Evolutionary conservation across 441 rosid genomes (phyloP).

Genomic region (Adansonia rubrostipa): DNA sequence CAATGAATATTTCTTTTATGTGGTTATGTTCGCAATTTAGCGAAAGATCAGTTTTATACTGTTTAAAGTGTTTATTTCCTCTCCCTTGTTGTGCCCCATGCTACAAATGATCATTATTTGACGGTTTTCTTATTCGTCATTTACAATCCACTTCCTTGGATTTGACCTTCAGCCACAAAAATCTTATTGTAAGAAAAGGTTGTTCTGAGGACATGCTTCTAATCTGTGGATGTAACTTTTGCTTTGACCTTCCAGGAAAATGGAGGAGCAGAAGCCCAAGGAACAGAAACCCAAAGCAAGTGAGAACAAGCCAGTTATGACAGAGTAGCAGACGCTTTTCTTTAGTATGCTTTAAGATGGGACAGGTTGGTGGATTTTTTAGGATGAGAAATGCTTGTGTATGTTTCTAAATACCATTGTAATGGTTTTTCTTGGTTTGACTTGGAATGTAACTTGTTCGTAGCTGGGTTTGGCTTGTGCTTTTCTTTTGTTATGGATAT

Average conservation of each 20-base stretch:
- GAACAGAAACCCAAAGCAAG: slow-evolving; percentile 87
- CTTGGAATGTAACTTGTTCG: too few relatives aligned
- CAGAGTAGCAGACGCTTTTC: slow-evolving; percentile 46
- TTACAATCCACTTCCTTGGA: too few relatives aligned
- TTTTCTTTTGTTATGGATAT: too few relatives aligned
- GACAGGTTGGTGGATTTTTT: too few relatives aligned
- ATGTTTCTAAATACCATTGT: too few relatives aligned
- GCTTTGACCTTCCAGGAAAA: slow-evolving; percentile 16
- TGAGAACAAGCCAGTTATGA: slow-evolving; percentile 97
- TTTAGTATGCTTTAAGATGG: too few relatives aligned
- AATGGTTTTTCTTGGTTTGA: too few relatives aligned
- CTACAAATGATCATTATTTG: too few relatives aligned
- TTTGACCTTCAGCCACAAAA: too few relatives aligned
- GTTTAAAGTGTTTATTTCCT: neutral
- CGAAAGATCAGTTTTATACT: neutral
- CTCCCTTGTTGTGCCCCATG: neutral
- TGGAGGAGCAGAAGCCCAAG: slow-evolving; percentile 89
- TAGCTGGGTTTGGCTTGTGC: too few relatives aligned
- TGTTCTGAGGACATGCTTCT: neutral
- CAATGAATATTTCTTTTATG: neutral
- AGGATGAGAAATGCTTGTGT: too few relatives aligned
- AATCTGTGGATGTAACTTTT: neutral
- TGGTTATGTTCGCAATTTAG: neutral
- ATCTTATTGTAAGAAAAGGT: neutral
- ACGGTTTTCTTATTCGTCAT: too few relatives aligned